phyloP scores from a whole-genome alignment of 2,329 filamentous ascomycete genomes.

The Aspergillus jensenii region DNA sequence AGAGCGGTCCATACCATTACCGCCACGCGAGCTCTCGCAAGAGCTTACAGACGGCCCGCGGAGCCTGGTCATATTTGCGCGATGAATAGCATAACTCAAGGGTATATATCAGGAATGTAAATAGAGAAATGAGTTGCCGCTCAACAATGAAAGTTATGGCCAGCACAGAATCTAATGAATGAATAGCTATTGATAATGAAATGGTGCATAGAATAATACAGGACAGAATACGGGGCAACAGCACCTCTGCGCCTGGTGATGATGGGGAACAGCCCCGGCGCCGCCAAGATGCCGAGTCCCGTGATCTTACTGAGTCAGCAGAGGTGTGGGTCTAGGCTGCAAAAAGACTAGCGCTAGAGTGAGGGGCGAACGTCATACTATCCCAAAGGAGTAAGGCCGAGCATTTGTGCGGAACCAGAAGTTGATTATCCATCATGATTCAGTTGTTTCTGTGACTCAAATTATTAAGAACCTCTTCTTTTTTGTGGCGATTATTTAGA shows the following conservation, averaged over 20 bases:
- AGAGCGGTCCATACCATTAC: constrained; percentile 28
- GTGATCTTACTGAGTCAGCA: not conserved
- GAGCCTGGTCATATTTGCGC: constrained; percentile 42
- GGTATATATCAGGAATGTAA: not conserved
- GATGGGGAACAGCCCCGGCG: not conserved
- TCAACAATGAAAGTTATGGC: not conserved
- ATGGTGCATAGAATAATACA: not conserved
- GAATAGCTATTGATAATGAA: not conserved
- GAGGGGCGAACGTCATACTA: constrained; percentile 19
- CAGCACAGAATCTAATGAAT: not conserved
- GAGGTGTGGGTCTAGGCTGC: not conserved
- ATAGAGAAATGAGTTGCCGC: not conserved
- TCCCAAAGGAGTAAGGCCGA: constrained; percentile 19
- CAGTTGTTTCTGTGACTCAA: not conserved
- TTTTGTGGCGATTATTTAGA: constrained; percentile 3
- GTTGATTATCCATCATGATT: constrained; percentile 16
- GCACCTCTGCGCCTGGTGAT: not conserved
- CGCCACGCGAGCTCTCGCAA: constrained; percentile 27
- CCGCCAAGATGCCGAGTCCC: not conserved
- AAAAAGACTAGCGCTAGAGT: not conserved
- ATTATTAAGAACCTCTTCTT: not conserved
- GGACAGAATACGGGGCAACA: not conserved
- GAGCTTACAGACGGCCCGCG: constrained; percentile 40
- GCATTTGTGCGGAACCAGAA: constrained; percentile 16
- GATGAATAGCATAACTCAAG: constrained; percentile 28